phyloP scores from a whole-genome alignment of 768 basidiomycete genomes.

The Tremella yokohamensis region DNA sequence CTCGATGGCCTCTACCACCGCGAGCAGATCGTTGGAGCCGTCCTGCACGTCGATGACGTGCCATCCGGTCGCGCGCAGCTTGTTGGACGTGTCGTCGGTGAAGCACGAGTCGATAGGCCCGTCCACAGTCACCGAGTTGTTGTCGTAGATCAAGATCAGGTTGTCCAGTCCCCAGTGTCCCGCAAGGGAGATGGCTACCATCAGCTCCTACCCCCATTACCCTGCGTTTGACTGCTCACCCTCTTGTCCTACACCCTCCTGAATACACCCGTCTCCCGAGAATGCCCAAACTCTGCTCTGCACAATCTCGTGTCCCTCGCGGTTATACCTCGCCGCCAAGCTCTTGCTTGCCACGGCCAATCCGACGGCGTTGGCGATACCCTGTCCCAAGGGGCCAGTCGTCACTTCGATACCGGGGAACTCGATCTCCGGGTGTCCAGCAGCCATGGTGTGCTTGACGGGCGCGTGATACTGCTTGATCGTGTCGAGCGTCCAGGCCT shows the following conservation, averaged over 20 bases:
- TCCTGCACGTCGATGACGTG: constrained; percentile 46
- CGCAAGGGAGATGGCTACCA: constrained; percentile 43
- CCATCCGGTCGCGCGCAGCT: constrained; percentile 41
- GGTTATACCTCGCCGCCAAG: constrained; percentile 43
- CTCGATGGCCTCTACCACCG: constrained; percentile 39
- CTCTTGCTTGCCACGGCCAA: constrained; percentile 47
- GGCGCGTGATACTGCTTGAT: constrained; percentile 49
- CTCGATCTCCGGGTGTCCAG: constrained; percentile 51
- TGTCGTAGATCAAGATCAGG: constrained; percentile 48
- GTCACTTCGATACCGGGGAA: constrained; percentile 43
- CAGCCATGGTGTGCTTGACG: constrained; percentile 38
- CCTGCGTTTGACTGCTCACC: constrained; percentile 26
- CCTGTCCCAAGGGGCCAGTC: constrained; percentile 49
- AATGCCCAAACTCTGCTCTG: constrained; percentile 47
- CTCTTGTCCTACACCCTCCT: constrained; percentile 51
- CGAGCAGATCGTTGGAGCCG: constrained; percentile 46
- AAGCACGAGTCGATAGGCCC: constrained; percentile 47
- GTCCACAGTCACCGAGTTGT: constrained; percentile 48
- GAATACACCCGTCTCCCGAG: constrained; percentile 49
- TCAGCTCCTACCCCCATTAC: too few relatives aligned
- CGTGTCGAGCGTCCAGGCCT: constrained; percentile 47
- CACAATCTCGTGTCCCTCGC: constrained; percentile 33
- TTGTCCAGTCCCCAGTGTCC: constrained; percentile 49
- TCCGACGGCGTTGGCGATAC: constrained; percentile 49
- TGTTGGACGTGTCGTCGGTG: constrained; percentile 49